Evolutionary conservation across 768 basidiomycete species (phyloP), one percentile per base, ranked within the genome.

Genomic region (Suillus tomentosus): DNA sequence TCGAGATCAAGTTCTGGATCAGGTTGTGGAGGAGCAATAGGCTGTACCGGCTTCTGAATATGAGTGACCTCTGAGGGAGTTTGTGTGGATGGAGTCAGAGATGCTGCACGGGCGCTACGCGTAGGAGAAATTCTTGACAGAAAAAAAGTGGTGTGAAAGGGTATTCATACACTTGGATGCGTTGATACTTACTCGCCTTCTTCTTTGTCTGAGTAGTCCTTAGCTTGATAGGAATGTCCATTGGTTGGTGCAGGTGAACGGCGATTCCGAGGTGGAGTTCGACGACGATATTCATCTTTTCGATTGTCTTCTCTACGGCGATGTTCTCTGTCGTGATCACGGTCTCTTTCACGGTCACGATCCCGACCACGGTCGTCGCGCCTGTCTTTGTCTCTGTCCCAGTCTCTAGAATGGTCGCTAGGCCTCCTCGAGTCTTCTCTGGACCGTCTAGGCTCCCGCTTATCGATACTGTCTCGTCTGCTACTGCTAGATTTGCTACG

Each of bases 171-270:
- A 61, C 15, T 22, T 27, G 42, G 61, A 60, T 53, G 9, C 43
- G 60, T 55, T 27, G 11, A 51, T 45, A 95, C 95, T 91, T 78
- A 96, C 94, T 96, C 95, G 82, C 92, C 94, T 83, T 96, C 95
- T 79, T 95, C 92, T 74, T 78, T 89, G 68, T 93, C 92, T 14
- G 86, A 85, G 60, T 84, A 84, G 14, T 75, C 68, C 56, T 64
- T 72, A 5, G 65, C 65, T 8, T 63, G 72, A 13, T 45, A 48
- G 48, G 51, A 68, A 61, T 64, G 70, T 40, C 78, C 73, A 51
- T 74, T 70, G 24, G 69, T 53, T 55, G 51, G 39, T 34, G 64
- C 39, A 24, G 60, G 65, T 36, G 66, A 64, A 31, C 60, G 59
- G 3, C 54, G 59, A 48, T 70, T 68, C 17, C 51, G 48, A 27